Conservation (phyloP, 1,139 yeast species). For the Geotrichum reessii region DNA sequence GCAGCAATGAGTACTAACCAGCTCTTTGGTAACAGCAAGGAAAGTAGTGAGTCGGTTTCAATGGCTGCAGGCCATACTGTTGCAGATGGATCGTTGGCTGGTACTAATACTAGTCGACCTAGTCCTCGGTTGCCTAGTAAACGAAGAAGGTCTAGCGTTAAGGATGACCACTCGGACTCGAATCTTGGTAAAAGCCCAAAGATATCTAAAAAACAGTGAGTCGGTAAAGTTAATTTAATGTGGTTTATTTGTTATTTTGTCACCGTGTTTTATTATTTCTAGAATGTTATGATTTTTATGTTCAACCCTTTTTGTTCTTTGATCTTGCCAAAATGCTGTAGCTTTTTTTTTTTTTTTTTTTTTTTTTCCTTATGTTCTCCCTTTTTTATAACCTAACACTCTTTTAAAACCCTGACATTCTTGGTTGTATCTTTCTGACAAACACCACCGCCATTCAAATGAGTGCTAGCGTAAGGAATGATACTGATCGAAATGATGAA, state of each 20-base stretch:
- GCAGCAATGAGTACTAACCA: neutral
- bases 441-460: neutral
- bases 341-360: neutral
- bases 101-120: neutral
- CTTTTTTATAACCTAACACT: neutral
- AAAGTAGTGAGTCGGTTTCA: neutral
- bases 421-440: neutral
- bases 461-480: neutral
- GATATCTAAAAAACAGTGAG: conserved; percentile 12
- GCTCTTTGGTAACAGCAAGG: neutral
- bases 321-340: neutral
- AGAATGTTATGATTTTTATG: neutral
- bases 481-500: too few species aligned
- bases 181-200: conserved; percentile 16
- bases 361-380: neutral
- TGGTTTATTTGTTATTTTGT: neutral
- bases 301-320: neutral
- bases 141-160: conserved; percentile 20
- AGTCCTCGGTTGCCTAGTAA: conserved; percentile 19
- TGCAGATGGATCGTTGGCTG: neutral
- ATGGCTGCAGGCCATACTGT: neutral
- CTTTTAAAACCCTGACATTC: neutral
- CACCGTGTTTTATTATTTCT: neutral
- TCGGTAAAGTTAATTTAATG: neutral
- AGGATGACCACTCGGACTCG: conserved; percentile 17